Conservation (phyloP, 2,329 filamentous ascomycete genomes). For the Aspergillus sp. region DNA sequence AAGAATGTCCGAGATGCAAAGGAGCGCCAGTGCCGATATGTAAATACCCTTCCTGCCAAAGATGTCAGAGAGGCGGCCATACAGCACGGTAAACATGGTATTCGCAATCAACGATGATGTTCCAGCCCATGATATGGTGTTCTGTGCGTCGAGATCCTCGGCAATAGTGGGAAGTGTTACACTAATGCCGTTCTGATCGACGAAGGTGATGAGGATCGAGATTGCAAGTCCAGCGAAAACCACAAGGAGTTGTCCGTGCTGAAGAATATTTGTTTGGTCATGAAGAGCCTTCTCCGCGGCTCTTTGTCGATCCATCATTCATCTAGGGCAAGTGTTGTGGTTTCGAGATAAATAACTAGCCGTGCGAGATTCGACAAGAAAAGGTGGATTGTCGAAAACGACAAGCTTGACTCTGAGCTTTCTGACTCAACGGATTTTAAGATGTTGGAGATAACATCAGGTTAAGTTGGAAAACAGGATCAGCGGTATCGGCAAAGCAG, state of each 20-base stretch:
- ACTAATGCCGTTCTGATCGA: slow-evolving; percentile 63
- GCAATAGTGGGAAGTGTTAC: slow-evolving; percentile 59
- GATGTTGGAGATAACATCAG: background rate
- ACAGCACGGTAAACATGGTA: slow-evolving; percentile 68
- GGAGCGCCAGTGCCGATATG: slow-evolving; percentile 56
- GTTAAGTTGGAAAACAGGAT: background rate
- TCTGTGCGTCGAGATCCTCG: slow-evolving; percentile 49
- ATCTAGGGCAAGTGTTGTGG: background rate
- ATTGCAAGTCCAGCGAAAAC: slow-evolving; percentile 59
- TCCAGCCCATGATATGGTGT: slow-evolving; percentile 69
- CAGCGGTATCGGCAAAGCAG: slow-evolving; percentile 3
- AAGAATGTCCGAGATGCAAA: slow-evolving; percentile 62
- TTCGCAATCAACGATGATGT: slow-evolving; percentile 71
- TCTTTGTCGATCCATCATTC: slow-evolving; percentile 39
- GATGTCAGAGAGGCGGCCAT: slow-evolving; percentile 65
- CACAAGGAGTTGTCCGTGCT: slow-evolving; percentile 48
- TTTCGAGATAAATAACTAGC: background rate
- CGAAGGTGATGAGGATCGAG: slow-evolving; percentile 59
- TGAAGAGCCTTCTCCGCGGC: slow-evolving; percentile 53
- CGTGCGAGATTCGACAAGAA: background rate
- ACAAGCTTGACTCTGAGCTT: background rate
- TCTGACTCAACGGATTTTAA: background rate
- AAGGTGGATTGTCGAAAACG: background rate
- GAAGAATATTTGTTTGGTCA: slow-evolving; percentile 64
- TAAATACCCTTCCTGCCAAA: slow-evolving; percentile 65